A percentile compares a stretch with the other conserved stretches of the same genome.
Evolutionary conservation across 225 moss, liverwort and hornwort species (phyloP).

Genomic region (Rhytidiadelphus loreus): DNA sequence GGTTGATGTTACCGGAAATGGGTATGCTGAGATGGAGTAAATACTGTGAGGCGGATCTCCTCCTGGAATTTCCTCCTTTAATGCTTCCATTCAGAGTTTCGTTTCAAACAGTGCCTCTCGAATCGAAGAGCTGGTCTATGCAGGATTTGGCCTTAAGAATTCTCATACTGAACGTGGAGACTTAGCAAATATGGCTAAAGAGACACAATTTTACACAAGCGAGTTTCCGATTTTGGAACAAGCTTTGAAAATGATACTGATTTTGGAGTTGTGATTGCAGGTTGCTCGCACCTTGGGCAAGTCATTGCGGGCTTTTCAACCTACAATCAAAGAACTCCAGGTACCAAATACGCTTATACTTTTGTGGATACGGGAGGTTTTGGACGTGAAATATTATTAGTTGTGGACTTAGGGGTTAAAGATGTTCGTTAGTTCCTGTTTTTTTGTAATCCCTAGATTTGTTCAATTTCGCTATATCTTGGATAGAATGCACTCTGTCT

Average conservation of each 20-base stretch:
- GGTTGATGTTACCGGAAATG: neutral
- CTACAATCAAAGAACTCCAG: constrained; percentile 93
- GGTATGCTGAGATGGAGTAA: neutral
- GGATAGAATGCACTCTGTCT: neutral
- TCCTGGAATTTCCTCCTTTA: neutral
- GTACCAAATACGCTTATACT: constrained; percentile 5
- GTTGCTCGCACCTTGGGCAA: constrained; percentile 90
- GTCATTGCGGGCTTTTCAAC: constrained; percentile 85
- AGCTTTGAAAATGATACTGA: neutral
- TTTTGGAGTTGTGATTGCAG: constrained; percentile 21
- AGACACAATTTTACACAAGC: neutral
- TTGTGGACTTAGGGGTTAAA: neutral
- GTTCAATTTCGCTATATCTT: neutral
- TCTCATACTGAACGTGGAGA: neutral
- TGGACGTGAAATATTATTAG: neutral
- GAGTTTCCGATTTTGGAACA: neutral
- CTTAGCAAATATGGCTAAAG: neutral
- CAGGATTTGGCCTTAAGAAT: neutral
- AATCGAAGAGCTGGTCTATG: neutral
- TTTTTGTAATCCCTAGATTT: neutral
- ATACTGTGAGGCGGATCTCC: neutral
- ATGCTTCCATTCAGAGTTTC: neutral
- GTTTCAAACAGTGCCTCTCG: neutral
- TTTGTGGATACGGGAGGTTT: neutral
- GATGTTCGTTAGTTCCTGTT: neutral